Percentiles rank a stretch among this genome's conserved stretches.
Conservation (phyloP, 495 filamentous ascomycete genomes). For the Neurospora sp. region DNA sequence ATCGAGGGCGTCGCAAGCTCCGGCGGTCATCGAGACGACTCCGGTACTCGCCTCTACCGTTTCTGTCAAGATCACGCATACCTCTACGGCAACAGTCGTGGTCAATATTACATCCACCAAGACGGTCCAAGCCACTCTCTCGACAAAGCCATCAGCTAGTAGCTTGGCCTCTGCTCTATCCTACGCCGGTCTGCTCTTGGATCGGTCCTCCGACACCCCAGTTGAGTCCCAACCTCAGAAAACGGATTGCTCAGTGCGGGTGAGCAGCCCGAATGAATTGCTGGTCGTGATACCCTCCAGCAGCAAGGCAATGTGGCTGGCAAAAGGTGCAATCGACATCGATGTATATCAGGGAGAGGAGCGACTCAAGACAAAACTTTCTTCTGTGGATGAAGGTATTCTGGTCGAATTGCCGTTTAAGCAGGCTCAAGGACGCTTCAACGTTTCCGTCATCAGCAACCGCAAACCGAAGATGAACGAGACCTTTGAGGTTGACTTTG, state of each 20-base stretch:
- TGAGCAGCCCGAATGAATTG: constrained; percentile 28
- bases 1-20: background rate
- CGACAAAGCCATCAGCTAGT: constrained; percentile 17
- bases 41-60: background rate
- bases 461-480: constrained; percentile 36
- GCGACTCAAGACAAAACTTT: constrained; percentile 30
- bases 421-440: constrained; percentile 32
- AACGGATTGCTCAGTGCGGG: constrained; percentile 27
- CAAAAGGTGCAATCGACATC: constrained; percentile 32
- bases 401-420: constrained; percentile 29
- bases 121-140: constrained; percentile 28
- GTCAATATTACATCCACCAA: constrained; percentile 29
- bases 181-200: constrained; percentile 30
- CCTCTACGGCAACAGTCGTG: constrained; percentile 25
- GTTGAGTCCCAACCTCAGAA: constrained; percentile 13
- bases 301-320: constrained; percentile 31
- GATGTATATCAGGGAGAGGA: constrained; percentile 31
- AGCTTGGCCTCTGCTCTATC: constrained; percentile 26
- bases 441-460: constrained; percentile 33
- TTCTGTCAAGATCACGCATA: constrained; percentile 13
- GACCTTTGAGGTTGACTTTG: constrained; percentile 35
- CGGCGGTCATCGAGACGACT: background rate
- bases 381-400: constrained; percentile 33
- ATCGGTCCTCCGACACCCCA: constrained; percentile 19
- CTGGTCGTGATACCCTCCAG: constrained; percentile 27